These are phyloP conservation scores for Zostera marina DNA, from an alignment of 116 monocot species.

Conservation along the genomic window DNA sequence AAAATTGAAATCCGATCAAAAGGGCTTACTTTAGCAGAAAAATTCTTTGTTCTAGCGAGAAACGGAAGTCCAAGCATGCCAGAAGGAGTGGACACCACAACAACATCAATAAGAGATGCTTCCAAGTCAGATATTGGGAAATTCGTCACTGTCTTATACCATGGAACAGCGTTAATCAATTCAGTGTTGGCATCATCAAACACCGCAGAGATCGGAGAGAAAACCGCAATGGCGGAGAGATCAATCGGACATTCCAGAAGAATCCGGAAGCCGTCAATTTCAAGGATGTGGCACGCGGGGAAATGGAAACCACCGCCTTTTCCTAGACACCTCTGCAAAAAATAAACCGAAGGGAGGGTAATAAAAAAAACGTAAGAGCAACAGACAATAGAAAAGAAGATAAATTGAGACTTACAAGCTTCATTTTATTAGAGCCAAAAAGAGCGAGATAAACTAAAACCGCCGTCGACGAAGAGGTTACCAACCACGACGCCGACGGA, in stretches of 20 bases:
- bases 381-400: neutral
- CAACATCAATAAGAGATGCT: slow-evolving; percentile 46
- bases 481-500: too few species aligned
- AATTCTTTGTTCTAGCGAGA: slow-evolving; percentile 37
- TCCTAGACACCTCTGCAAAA: slow-evolving; percentile 54
- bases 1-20: slow-evolving; percentile 2
- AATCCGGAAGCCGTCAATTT: slow-evolving; percentile 48
- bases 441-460: neutral
- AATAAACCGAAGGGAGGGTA: neutral
- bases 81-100: slow-evolving; percentile 53
- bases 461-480: too few species aligned
- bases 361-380: neutral
- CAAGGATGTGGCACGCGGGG: slow-evolving; percentile 62
- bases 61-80: slow-evolving; percentile 82
- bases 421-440: neutral
- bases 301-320: slow-evolving; percentile 48
- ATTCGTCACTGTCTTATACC: slow-evolving; percentile 43
- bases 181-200: neutral
- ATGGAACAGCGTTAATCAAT: slow-evolving; percentile 37
- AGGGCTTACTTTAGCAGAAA: slow-evolving; percentile 41
- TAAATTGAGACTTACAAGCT: slow-evolving; percentile 2
- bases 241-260: slow-evolving; percentile 93
- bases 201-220: slow-evolving; percentile 31
- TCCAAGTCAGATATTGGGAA: slow-evolving; percentile 33
- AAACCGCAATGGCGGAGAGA: slow-evolving; percentile 56